A percentile compares a stretch with the other conserved stretches of the same genome.
These are phyloP conservation scores for Heracleum sosnowskyi DNA, from an alignment of 129 eudicot genomes.

Conservation along the genomic window DNA sequence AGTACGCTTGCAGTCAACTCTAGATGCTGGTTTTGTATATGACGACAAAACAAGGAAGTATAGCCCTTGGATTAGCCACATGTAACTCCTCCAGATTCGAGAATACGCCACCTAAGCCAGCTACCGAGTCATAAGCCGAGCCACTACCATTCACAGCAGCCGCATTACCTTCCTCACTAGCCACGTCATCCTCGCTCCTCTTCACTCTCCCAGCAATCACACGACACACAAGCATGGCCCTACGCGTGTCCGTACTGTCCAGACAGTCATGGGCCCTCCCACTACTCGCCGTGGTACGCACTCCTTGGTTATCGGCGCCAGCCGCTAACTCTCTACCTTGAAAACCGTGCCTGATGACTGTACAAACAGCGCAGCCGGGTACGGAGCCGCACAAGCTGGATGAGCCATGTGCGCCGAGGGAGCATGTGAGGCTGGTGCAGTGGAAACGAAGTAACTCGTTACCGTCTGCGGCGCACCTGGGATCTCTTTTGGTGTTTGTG, in stretches of 20 bases:
- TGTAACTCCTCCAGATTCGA: slow-evolving; percentile 72
- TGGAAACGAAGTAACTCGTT: slow-evolving; percentile 89
- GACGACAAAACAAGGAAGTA: slow-evolving; percentile 91
- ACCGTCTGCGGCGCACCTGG: slow-evolving; percentile 93
- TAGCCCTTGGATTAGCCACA: slow-evolving; percentile 72
- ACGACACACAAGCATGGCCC: slow-evolving; percentile 89
- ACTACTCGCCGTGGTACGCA: slow-evolving; percentile 77
- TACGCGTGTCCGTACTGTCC: slow-evolving; percentile 27
- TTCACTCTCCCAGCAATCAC: slow-evolving; percentile 79
- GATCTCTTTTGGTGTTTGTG: slow-evolving; percentile 38
- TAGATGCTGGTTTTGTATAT: slow-evolving; percentile 52
- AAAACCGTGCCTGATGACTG: slow-evolving; percentile 79
- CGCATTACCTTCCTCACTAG: slow-evolving; percentile 26
- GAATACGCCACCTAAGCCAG: slow-evolving; percentile 54
- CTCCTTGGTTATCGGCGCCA: slow-evolving; percentile 31
- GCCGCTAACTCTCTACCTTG: slow-evolving; percentile 29
- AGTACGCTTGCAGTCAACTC: slow-evolving; percentile 22
- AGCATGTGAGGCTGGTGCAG: slow-evolving; percentile 69
- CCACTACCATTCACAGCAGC: slow-evolving; percentile 1
- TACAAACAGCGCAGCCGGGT: slow-evolving; percentile 85
- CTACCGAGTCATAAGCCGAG: slow-evolving; percentile 52
- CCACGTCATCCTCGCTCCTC: slow-evolving; percentile 40
- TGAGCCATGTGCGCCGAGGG: slow-evolving; percentile 78
- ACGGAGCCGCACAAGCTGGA: slow-evolving; percentile 66
- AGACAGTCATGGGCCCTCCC: slow-evolving; percentile 81